Percentiles rank a stretch among this genome's conserved stretches.
Evolutionary conservation across 495 filamentous ascomycete genomes (phyloP).

Genomic region (Trichoderma gamsii): DNA sequence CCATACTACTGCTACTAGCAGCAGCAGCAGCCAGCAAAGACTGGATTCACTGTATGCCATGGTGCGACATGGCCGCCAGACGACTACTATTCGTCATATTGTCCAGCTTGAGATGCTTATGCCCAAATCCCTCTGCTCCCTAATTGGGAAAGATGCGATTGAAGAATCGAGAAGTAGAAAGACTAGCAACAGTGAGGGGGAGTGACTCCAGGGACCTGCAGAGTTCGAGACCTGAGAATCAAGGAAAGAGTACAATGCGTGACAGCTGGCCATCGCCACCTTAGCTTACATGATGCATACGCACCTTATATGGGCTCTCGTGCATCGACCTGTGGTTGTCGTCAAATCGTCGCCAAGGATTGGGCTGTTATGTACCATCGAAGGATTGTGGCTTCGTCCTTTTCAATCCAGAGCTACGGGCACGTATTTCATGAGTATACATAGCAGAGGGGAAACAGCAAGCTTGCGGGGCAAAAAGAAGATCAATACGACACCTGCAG

Average conservation of each 20-base stretch:
- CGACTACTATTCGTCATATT: neutral
- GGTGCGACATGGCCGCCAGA: neutral
- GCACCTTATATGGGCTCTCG: neutral
- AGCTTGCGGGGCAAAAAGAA: neutral
- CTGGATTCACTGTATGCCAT: neutral
- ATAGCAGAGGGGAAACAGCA: neutral
- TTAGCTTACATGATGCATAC: neutral
- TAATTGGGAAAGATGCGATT: neutral
- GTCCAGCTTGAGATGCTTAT: neutral
- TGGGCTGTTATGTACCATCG: no score
- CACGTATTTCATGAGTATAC: neutral
- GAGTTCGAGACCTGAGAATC: neutral
- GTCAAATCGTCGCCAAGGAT: neutral
- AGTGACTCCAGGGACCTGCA: neutral
- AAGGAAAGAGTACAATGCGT: neutral
- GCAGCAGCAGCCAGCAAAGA: neutral
- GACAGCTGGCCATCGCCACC: neutral
- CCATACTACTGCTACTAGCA: no score
- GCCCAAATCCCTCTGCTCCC: neutral
- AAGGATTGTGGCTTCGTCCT: no score
- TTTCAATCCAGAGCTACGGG: no score
- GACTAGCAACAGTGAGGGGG: neutral
- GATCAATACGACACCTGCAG: slow-evolving; percentile 1
- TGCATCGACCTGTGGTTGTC: neutral
- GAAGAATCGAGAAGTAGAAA: neutral